A percentile compares a stretch with the other conserved stretches of the same genome.
Conservation (phyloP, 768 basidiomycete species). For the Leucosporidium yakuticum region DNA sequence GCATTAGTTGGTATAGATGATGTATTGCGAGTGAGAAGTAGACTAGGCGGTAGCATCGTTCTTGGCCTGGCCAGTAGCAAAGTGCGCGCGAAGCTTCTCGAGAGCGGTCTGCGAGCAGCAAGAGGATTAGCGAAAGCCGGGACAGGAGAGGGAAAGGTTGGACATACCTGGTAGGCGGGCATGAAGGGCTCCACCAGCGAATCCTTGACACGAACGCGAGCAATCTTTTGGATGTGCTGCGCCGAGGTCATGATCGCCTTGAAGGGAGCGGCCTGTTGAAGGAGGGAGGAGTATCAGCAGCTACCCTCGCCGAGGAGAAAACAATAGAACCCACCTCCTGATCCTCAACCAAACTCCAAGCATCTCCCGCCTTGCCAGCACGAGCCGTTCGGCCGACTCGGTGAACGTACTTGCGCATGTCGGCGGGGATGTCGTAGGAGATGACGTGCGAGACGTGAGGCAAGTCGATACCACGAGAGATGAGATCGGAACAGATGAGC, state of each 20-base stretch:
- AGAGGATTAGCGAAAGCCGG: not conserved
- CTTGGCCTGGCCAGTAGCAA: constrained; percentile 4
- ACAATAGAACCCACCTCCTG: constrained; percentile 52
- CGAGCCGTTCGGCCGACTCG: constrained; percentile 93
- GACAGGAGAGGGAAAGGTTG: not conserved
- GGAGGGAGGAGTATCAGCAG: not conserved
- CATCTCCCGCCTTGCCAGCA: constrained; percentile 78
- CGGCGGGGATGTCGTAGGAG: constrained; percentile 92
- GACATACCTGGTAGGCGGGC: constrained; percentile 62
- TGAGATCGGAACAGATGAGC: constrained; percentile 90
- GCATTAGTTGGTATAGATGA: no score
- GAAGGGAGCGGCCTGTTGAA: constrained; percentile 72
- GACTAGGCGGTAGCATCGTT: not conserved
- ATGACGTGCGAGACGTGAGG: constrained; percentile 86
- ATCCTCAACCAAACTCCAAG: constrained; percentile 93
- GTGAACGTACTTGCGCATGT: constrained; percentile 97
- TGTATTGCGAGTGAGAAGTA: not conserved
- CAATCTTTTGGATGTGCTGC: constrained; percentile 63
- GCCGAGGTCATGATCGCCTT: constrained; percentile 71
- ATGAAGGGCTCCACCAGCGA: constrained; percentile 56
- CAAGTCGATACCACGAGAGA: constrained; percentile 93
- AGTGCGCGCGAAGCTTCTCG: constrained; percentile 17
- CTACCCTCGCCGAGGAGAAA: not conserved
- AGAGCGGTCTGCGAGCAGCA: constrained; percentile 13
- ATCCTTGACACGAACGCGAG: constrained; percentile 60